Percentiles rank a stretch among this genome's conserved stretches.
These are phyloP conservation scores for Podospora appendiculata DNA, from an alignment of 495 filamentous ascomycete species.

Conservation along the genomic window DNA sequence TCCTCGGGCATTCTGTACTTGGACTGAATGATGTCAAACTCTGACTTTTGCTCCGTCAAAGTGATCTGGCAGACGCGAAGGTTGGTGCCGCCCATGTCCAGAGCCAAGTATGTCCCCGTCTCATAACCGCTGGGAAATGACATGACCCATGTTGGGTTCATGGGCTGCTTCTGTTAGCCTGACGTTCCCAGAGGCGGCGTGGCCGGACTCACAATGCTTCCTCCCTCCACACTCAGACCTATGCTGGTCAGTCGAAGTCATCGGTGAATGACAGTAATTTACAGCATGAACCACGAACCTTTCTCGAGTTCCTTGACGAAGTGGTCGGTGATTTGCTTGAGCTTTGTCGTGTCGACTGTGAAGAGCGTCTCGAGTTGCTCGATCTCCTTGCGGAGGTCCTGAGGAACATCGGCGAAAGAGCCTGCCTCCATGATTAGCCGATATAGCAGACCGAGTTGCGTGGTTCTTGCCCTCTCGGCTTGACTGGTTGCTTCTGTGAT, in stretches of 20 bases:
- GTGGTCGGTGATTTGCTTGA: slow-evolving; percentile 83
- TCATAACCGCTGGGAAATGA: slow-evolving; percentile 84
- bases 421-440: slow-evolving; percentile 24
- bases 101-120: slow-evolving; percentile 81
- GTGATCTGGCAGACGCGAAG: slow-evolving; percentile 95
- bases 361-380: slow-evolving; percentile 80
- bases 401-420: slow-evolving; percentile 52
- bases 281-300: slow-evolving; percentile 42
- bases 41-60: slow-evolving; percentile 81
- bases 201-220: slow-evolving; percentile 72
- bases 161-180: slow-evolving; percentile 53
- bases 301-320: slow-evolving; percentile 85
- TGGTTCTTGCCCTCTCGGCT: slow-evolving; percentile 19
- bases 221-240: slow-evolving; percentile 82
- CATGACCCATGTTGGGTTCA: slow-evolving; percentile 99
- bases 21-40: slow-evolving; percentile 98
- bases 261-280: not conserved
- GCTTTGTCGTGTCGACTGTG: slow-evolving; percentile 65
- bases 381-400: slow-evolving; percentile 78
- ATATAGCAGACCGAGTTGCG: not conserved
- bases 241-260: slow-evolving; percentile 2
- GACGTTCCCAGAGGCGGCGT: not conserved
- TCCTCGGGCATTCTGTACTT: slow-evolving; percentile 98
- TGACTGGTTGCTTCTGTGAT: slow-evolving; percentile 6
- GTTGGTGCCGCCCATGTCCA: slow-evolving; percentile 99